Evolutionary conservation across 2,329 filamentous ascomycete species (phyloP).

Genomic region (Ceratocystis lukuohia): DNA sequence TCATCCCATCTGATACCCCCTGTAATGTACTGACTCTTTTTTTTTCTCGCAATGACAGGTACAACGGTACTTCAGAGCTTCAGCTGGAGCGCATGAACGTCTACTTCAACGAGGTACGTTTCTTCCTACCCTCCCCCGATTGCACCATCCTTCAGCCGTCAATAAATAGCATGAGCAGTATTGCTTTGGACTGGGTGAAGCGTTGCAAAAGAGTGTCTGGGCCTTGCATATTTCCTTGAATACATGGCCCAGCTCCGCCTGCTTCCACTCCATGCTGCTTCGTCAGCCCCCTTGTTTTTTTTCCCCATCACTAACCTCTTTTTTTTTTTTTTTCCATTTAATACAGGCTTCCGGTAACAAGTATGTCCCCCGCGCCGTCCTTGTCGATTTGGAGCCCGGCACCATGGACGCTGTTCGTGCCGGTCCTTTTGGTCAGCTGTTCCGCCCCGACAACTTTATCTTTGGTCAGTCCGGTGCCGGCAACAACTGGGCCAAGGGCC

Average conservation of each 20-base stretch:
- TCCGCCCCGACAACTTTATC: conserved; percentile 99
- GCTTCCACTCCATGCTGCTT: not conserved
- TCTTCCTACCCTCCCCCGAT: not conserved
- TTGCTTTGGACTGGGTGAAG: not conserved
- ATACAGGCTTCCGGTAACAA: conserved; percentile 85
- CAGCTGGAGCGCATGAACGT: conserved; percentile 99
- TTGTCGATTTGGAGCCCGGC: conserved; percentile 98
- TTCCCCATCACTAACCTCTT: conserved; percentile 1
- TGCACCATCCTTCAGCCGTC: not conserved
- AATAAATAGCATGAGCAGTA: not conserved
- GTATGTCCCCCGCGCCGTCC: conserved; percentile 97
- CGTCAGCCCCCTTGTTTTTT: not conserved
- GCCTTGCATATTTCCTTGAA: too few species aligned
- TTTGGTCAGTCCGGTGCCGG: conserved; percentile 98
- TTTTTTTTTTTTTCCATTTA: conserved; percentile 12
- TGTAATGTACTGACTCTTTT: conserved; percentile 1
- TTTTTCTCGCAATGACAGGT: conserved; percentile 39
- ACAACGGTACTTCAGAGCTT: conserved; percentile 96
- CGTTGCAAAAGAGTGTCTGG: too few species aligned
- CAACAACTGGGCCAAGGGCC: conserved; percentile 99
- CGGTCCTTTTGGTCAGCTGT: conserved; percentile 95
- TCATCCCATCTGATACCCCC: not conserved
- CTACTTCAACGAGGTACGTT: conserved; percentile 71
- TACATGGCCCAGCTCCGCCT: not conserved
- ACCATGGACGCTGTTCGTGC: conserved; percentile 99